Evolutionary conservation across 2,329 filamentous ascomycete species (phyloP), one percentile per base, ranked within the genome.

Genomic region (Tetracladium maxilliforme): DNA sequence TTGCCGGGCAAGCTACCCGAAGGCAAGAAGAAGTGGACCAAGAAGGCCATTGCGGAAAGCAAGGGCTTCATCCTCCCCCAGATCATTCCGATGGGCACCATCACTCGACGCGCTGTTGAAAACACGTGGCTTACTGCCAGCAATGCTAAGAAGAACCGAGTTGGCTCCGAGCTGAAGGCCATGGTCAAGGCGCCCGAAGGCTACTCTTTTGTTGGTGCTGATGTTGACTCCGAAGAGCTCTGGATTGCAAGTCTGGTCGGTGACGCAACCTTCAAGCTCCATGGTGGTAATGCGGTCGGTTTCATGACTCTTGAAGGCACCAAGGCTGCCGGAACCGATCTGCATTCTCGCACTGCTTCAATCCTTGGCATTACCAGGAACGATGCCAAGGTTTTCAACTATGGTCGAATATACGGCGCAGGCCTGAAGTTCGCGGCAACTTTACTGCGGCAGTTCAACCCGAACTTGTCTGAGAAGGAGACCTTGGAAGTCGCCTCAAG

Each of bases 271-370:
- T 98, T 98, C 56, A 78, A 83, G 42, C 61, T 98, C 2, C 90
- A 98, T 38, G 92, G 90, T 21, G 92, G 90, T 26, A 95, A 94
- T 44, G 90, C 92, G 2, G 81, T 98, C 30, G 90, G 92, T 1
- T 98, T 98, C 58, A 98, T 98, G 92, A 98, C 90, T 0, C 61
- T 98, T 2, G 92, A 98, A 54, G 87, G 90, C 10, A 90, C 83
- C 24, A 95, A 98, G 52, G 75, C 83, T 6, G 83, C 81, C 4
- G 87, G 87, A 4, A 98, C 87, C 0, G 87, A 98, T 48, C 55
- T 95, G 28, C 87, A 98, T 51, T 94, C 86, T 6, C 80, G 87
- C 16, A 98, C 90, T 15, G 92, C 90, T 2, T 64, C 67, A 6
- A 98, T 98, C 29, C 52, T 98, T 3, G 87, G 86, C 6, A 98